A percentile compares a stretch with the other conserved stretches of the same genome.
phyloP scores from a whole-genome alignment of 495 filamentous ascomycete species.

The Hyaloscypha finlandica region DNA sequence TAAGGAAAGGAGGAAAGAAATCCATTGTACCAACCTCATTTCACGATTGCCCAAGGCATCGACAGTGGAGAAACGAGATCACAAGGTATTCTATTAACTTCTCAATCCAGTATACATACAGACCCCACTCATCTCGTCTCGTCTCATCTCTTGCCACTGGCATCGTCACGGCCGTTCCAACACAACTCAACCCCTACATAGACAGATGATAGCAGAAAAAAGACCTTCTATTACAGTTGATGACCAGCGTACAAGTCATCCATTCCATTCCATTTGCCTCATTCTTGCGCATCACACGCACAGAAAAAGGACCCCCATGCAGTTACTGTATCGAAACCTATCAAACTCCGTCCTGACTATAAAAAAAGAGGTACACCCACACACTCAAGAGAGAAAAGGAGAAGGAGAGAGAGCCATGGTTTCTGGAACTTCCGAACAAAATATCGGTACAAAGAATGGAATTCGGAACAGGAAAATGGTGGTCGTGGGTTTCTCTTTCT shows the following conservation, averaged over 20 bases:
- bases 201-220: conserved; percentile 4
- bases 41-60: too few species aligned
- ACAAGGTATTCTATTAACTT: conserved; percentile 29
- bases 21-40: too few species aligned
- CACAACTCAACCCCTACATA: neutral
- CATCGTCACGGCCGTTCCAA: neutral
- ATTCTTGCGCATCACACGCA: neutral
- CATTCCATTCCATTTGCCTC: neutral
- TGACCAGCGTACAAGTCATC: neutral
- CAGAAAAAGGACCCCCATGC: neutral
- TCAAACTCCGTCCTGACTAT: conserved; percentile 21
- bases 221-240: conserved; percentile 29
- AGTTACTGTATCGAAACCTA: conserved; percentile 15
- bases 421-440: conserved; percentile 8
- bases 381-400: conserved; percentile 5
- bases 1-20: too few species aligned
- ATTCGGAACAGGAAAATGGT: conserved; percentile 21
- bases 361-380: neutral
- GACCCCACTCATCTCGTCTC: neutral
- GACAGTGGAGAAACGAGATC: neutral
- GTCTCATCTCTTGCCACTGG: conserved; percentile 13
- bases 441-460: conserved; percentile 13
- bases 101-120: conserved; percentile 30
- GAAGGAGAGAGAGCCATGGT: conserved; percentile 9
- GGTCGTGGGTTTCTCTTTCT: conserved; percentile 13